These are phyloP conservation scores for Irpex lacteus DNA, from an alignment of 1,284 basidiomycete species.

Conservation along the genomic window DNA sequence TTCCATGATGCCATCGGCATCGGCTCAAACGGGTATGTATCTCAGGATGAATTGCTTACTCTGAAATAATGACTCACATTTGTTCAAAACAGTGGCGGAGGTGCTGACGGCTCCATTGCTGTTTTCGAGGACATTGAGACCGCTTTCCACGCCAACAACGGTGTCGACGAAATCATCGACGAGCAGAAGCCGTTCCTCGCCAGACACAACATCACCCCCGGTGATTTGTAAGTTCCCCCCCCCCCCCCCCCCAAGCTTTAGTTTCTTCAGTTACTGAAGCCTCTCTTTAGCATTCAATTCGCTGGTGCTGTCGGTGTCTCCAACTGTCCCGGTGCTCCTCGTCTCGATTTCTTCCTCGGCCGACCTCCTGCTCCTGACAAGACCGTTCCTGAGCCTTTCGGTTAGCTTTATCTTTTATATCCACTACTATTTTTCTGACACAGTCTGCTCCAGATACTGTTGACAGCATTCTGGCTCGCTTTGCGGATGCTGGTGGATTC, in stretches of 20 bases:
- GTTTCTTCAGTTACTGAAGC: background rate
- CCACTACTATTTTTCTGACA: background rate
- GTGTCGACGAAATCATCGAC: slow-evolving; percentile 25
- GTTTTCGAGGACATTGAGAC: slow-evolving; percentile 22
- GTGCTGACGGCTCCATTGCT: slow-evolving; percentile 30
- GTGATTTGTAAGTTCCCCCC: slow-evolving; percentile 27
- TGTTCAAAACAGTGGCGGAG: slow-evolving; percentile 21
- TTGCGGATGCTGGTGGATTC: slow-evolving; percentile 26
- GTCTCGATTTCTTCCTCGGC: slow-evolving; percentile 22
- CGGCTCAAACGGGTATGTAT: slow-evolving; percentile 10
- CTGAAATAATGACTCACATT: background rate
- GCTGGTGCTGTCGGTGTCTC: slow-evolving; percentile 25
- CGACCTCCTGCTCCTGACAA: slow-evolving; percentile 20
- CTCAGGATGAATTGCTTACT: background rate
- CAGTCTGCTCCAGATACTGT: slow-evolving; percentile 20
- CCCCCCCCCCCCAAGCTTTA: background rate
- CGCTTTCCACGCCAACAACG: slow-evolving; percentile 22
- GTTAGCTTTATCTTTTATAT: slow-evolving; percentile 8
- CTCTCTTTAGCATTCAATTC: slow-evolving; percentile 23
- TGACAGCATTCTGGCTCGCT: slow-evolving; percentile 27
- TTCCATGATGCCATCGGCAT: slow-evolving; percentile 46
- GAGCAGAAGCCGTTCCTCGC: slow-evolving; percentile 19
- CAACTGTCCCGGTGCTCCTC: slow-evolving; percentile 27
- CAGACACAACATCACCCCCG: slow-evolving; percentile 22
- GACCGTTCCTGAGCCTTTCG: slow-evolving; percentile 29